These are phyloP conservation scores for Nicotiana tomentosiformis DNA, from an alignment of 257 asterid genomes.

Conservation along the genomic window DNA sequence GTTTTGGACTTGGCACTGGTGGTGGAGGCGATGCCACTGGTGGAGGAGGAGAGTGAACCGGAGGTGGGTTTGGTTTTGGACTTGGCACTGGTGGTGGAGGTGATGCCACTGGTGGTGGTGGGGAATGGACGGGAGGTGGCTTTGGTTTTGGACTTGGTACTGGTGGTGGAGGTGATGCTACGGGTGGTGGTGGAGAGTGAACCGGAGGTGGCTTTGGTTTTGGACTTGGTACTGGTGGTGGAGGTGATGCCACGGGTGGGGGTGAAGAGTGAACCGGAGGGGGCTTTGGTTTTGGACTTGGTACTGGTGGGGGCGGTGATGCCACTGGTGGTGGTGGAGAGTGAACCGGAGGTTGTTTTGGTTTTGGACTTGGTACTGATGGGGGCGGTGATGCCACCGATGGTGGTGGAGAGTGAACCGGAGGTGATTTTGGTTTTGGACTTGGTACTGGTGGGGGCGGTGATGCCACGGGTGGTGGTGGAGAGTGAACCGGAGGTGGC, in stretches of 20 bases:
- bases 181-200: background rate
- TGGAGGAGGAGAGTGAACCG: background rate
- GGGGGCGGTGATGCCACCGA: background rate
- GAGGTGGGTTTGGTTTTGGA: background rate
- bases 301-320: background rate
- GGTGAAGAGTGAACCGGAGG: background rate
- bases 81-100: background rate
- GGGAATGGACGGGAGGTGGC: background rate
- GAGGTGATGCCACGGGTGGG: background rate
- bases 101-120: background rate
- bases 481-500: background rate
- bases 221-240: background rate
- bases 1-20: constrained; percentile 1
- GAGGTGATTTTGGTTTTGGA: background rate
- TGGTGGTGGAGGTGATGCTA: background rate
- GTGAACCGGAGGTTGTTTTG: background rate
- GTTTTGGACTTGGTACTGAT: background rate
- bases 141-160: background rate
- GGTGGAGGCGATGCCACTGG: background rate
- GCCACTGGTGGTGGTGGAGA: background rate
- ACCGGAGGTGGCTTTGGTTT: background rate
- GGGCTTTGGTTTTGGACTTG: background rate
- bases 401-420: background rate
- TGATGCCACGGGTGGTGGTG: background rate
- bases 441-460: background rate